These are phyloP conservation scores for Candida vaughaniae DNA, from an alignment of 805 yeast species.

Conservation along the genomic window DNA sequence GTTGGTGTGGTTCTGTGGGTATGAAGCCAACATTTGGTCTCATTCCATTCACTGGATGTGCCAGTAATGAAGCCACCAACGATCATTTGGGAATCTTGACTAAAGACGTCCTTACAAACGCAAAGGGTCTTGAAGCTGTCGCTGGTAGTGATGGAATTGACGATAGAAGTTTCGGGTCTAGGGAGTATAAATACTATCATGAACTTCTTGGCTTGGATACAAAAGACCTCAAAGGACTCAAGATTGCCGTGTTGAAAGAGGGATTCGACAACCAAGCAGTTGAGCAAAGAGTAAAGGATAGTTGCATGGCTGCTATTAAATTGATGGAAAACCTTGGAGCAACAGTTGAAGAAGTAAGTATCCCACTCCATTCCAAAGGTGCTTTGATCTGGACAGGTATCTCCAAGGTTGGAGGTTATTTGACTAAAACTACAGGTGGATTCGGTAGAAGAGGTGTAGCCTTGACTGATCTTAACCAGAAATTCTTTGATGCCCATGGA, in stretches of 20 bases:
- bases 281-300: conserved; percentile 23
- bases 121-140: conserved; percentile 26
- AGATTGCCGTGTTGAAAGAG: conserved; percentile 32
- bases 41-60: conserved; percentile 37
- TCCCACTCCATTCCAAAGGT: conserved; percentile 35
- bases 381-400: conserved; percentile 38
- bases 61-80: conserved; percentile 29
- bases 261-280: conserved; percentile 32
- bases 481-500: conserved; percentile 5
- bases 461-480: conserved; percentile 16
- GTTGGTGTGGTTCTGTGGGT: conserved; percentile 15
- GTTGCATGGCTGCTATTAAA: conserved; percentile 25
- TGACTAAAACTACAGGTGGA: conserved; percentile 14
- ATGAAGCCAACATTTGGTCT: conserved; percentile 17
- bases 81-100: conserved; percentile 44
- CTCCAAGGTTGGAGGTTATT: conserved; percentile 23
- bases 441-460: conserved; percentile 20
- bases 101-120: conserved; percentile 31
- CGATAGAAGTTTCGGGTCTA: conserved; percentile 22
- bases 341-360: conserved; percentile 29
- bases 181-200: conserved; percentile 23
- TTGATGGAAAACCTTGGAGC: conserved; percentile 30
- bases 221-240: conserved; percentile 25
- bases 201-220: conserved; percentile 8
- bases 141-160: conserved; percentile 38